Conservation (phyloP, 2,329 filamentous ascomycete species). For the Xylogone sp. region DNA sequence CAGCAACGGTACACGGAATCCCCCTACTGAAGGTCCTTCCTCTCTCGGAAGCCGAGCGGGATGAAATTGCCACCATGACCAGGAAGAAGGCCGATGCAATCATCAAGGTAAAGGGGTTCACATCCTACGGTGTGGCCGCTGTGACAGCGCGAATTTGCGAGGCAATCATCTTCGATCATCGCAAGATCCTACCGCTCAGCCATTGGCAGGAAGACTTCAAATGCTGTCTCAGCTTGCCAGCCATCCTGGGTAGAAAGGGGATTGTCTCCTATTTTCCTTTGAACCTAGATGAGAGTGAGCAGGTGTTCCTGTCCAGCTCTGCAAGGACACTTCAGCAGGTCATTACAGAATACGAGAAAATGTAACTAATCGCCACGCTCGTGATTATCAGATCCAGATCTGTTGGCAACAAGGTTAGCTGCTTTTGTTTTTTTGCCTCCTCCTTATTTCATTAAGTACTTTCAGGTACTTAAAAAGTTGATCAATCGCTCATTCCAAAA, state of each 20-base stretch:
- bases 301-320: conserved; percentile 7
- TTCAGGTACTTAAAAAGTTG: too few species aligned
- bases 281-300: conserved; percentile 8
- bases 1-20: conserved; percentile 40
- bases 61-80: conserved; percentile 38
- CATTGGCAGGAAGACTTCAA: conserved; percentile 43
- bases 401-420: too few species aligned
- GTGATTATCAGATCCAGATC: too few species aligned
- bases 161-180: conserved; percentile 44
- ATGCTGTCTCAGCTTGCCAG: conserved; percentile 47
- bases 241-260: conserved; percentile 42
- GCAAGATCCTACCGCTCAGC: conserved; percentile 42
- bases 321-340: conserved; percentile 6
- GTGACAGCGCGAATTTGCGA: conserved; percentile 44
- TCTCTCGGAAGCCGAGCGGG: conserved; percentile 23
- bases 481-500: too few species aligned
- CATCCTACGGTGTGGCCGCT: conserved; percentile 45
- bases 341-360: neutral
- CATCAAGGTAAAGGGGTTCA: conserved; percentile 46
- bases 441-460: too few species aligned
- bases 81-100: conserved; percentile 43
- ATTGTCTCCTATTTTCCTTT: conserved; percentile 33
- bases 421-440: too few species aligned
- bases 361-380: too few species aligned
- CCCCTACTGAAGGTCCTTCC: conserved; percentile 33